phyloP scores from a whole-genome alignment of 2,329 filamentous ascomycete species.

The Penicillium rolfsii region DNA sequence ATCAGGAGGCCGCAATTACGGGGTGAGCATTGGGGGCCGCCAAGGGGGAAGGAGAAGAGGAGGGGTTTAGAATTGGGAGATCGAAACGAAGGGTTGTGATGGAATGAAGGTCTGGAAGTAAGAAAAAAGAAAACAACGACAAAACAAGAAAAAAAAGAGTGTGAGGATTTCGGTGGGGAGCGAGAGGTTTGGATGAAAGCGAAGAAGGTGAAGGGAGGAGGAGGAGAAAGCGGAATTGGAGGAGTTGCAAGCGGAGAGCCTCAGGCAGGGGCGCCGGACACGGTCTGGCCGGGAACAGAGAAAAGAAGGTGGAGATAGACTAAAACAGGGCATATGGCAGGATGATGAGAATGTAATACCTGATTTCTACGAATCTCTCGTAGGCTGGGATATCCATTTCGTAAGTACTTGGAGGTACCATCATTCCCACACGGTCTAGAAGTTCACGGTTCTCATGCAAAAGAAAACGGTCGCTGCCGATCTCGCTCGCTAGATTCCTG shows the following conservation, averaged over 20 bases:
- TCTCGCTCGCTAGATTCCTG: constrained; percentile 7
- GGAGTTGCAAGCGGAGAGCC: constrained; percentile 27
- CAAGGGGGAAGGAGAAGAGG: constrained; percentile 11
- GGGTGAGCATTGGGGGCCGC: constrained; percentile 15
- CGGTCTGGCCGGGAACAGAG: constrained; percentile 30
- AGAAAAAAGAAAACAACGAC: constrained; percentile 22
- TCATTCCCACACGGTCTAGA: background rate
- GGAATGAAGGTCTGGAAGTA: constrained; percentile 14
- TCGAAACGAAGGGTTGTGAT: constrained; percentile 16
- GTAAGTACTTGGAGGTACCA: constrained; percentile 6
- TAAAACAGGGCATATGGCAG: background rate
- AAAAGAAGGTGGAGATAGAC: too few species aligned
- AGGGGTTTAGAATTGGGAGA: constrained; percentile 1
- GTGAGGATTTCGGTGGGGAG: constrained; percentile 11
- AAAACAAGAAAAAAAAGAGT: constrained; percentile 18
- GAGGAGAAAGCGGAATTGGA: constrained; percentile 21
- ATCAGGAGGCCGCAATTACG: constrained; percentile 26
- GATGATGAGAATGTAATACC: constrained; percentile 6
- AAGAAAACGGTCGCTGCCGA: constrained; percentile 5
- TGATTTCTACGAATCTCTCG: constrained; percentile 3
- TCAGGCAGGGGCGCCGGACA: constrained; percentile 26
- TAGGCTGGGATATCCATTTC: background rate
- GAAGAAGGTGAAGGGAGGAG: constrained; percentile 10
- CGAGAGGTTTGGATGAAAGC: constrained; percentile 22
- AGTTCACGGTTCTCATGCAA: background rate